Base-by-base conservation (phyloP, 805 yeast genomes). In the Zygosaccharomyces gambellarensis region DNA sequence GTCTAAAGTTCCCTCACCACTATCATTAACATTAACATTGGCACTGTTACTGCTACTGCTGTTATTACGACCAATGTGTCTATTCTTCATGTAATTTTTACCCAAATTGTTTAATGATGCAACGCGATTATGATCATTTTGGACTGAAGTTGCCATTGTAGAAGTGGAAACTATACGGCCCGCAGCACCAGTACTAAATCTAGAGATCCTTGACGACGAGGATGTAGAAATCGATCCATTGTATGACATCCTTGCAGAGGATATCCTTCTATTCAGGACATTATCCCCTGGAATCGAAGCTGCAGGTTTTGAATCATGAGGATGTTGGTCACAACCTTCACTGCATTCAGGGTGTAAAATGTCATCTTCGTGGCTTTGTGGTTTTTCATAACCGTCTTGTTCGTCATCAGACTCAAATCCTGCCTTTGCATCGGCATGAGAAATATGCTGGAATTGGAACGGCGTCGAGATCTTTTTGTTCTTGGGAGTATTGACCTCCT, bases 381-480 rank as follows among this genome's bases (percentile, higher is more conserved):
- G 36, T 21, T 22, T 28, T 41, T 30, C 42, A 14, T 43, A 1
- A 25, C 28, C 28, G 9, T 25, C 34, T 8, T 34, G 11, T n/a
- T 48, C 50, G 21, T 44, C 43, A 7, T 45, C 51, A 30, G 53
- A 43, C 34, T 52, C 53, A 28, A 50, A 50, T 1, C 54, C 55
- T 5, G 54, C 42, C 23, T 56, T 55, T 12, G 63, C 60, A 45
- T 70, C 70, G 6, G 73, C 68, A 49, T 72, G 76, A 7, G 72
- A 68, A 19, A 72, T 68, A 55, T 72, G 76, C 17, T 66, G 69
- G 51, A 72, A 72, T 3, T 57, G 70, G 48, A 63, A 72, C 2
- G 76, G 76, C 1, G 70, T 64, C 1, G 74, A 70, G 10, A 71
- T 71, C 39, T 44, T 44, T 34, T 47, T 54, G 7, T 34, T 40